A percentile compares a stretch with the other conserved stretches of the same genome.
Evolutionary conservation across 495 filamentous ascomycete species (phyloP).

Genomic region (Baudoinia panamericana): DNA sequence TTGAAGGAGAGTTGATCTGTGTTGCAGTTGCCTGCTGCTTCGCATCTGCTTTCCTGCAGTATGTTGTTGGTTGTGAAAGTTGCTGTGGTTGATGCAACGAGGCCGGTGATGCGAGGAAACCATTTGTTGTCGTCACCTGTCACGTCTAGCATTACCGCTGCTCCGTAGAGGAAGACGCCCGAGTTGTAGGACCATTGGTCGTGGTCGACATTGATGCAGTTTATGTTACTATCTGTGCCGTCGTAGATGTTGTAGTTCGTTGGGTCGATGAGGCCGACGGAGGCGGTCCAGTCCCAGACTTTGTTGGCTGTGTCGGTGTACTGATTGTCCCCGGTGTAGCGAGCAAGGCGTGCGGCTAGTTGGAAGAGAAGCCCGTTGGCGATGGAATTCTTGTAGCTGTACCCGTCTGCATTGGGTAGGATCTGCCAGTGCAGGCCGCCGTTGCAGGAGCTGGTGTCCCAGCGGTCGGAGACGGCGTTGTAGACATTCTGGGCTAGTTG

Average conservation of each 20-base stretch:
- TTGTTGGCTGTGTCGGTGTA: slow-evolving; percentile 36
- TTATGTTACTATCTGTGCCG: slow-evolving; percentile 24
- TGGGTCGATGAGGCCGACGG: slow-evolving; percentile 22
- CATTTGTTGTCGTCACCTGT: slow-evolving; percentile 23
- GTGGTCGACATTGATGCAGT: slow-evolving; percentile 26
- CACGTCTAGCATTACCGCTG: slow-evolving; percentile 61
- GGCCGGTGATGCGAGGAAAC: slow-evolving; percentile 21
- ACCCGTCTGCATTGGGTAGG: slow-evolving; percentile 39
- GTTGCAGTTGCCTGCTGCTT: slow-evolving; percentile 29
- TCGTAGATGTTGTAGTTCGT: slow-evolving; percentile 30
- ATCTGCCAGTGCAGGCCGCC: slow-evolving; percentile 48
- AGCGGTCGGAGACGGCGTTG: slow-evolving; percentile 30
- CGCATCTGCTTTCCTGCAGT: slow-evolving; percentile 34
- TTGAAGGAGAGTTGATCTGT: slow-evolving; percentile 34
- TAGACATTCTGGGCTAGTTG: slow-evolving; percentile 36
- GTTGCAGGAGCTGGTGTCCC: slow-evolving; percentile 37
- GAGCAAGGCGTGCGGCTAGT: slow-evolving; percentile 55
- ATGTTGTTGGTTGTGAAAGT: slow-evolving; percentile 26
- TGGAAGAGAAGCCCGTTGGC: slow-evolving; percentile 60
- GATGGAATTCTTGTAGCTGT: slow-evolving; percentile 56
- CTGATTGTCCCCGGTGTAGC: slow-evolving; percentile 49
- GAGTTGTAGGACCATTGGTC: slow-evolving; percentile 53
- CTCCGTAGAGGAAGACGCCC: slow-evolving; percentile 50
- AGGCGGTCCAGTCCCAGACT: slow-evolving; percentile 26
- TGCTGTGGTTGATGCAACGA: slow-evolving; percentile 23